These are phyloP conservation scores for Fusarium sp. DNA, from an alignment of 2,329 filamentous ascomycete species.

Conservation along the genomic window DNA sequence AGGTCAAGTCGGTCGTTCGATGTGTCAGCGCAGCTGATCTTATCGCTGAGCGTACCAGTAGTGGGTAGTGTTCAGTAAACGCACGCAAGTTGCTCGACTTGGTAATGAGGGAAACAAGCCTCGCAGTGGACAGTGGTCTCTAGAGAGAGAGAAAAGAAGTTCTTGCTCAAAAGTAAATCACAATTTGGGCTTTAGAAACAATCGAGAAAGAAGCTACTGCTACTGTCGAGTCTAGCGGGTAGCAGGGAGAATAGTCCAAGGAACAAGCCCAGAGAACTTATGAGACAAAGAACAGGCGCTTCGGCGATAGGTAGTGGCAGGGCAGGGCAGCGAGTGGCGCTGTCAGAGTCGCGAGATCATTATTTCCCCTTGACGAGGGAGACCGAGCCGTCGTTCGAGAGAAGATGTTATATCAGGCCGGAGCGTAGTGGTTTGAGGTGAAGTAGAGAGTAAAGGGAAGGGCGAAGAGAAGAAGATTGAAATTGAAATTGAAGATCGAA, in stretches of 20 bases:
- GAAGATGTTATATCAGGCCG: conserved; percentile 33
- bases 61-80: conserved; percentile 28
- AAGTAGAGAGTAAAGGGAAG: conserved; percentile 21
- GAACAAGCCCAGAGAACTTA: conserved; percentile 39
- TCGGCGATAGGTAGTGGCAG: conserved; percentile 43
- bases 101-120: conserved; percentile 26
- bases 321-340: conserved; percentile 39
- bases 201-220: conserved; percentile 31
- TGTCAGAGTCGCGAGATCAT: conserved; percentile 45
- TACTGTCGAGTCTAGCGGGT: conserved; percentile 41
- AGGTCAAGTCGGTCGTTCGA: conserved; percentile 38
- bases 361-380: conserved; percentile 39
- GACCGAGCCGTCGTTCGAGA: conserved; percentile 36
- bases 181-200: conserved; percentile 25
- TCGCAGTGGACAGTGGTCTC: background rate
- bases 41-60: conserved; percentile 33
- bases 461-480: conserved; percentile 25
- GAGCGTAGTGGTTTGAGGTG: conserved; percentile 10
- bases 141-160: background rate
- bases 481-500: conserved; percentile 39
- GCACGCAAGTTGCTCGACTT: conserved; percentile 17
- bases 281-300: conserved; percentile 49
- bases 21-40: conserved; percentile 47
- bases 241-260: conserved; percentile 42
- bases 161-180: conserved; percentile 14